Base-by-base conservation (phyloP, 768 basidiomycete genomes). In the Suillus fuscotomentosus region DNA sequence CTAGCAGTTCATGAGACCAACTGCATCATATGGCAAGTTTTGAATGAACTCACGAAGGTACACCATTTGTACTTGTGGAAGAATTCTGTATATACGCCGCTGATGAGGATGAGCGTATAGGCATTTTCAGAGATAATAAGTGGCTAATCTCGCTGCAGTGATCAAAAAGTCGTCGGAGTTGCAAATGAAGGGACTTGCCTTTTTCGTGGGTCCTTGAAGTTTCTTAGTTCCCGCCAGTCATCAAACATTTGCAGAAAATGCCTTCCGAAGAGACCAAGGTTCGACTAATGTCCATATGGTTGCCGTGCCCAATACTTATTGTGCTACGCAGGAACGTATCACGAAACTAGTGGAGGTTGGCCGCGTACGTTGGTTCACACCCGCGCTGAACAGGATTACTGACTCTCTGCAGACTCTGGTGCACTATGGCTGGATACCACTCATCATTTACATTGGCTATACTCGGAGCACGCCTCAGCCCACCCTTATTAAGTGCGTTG, bases 391-490 rank as follows among this genome's bases (percentile, higher is more conserved):
- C 50, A 38, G 1, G 57, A 61, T 20, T 60, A 36, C 60, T 61
- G 63, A 65, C 42, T 14, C 4, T 7, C 57, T 66, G 27, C 72
- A 97, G 95, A 94, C 91, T 65, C 84, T 95, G 71, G 74, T 97
- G 61, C 95, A 97, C 79, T 97, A 95, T 70, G 90, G 89, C 68
- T 99, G 96, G 94, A 95, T 99, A 72, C 97, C 97, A 39, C 80
- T 96, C 74, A 94, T 99, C 72, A 96, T 99, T 72, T 97, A 95
- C 77, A 85, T 97, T 73, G 97, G 96, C 42, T 97, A 92, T 81
- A 92, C 91, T 61, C 83, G 91, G 70, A 95, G 94, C 73, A 94
- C 91, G 73, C 96, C 96, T 38, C 94, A 95, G 70, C 96, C 96
- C 22, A 95, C 94, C 45, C 81, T 98, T 72, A 97, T 97, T 78